Conservation (phyloP, 345 rosid genomes). For the Camelina hispida region DNA sequence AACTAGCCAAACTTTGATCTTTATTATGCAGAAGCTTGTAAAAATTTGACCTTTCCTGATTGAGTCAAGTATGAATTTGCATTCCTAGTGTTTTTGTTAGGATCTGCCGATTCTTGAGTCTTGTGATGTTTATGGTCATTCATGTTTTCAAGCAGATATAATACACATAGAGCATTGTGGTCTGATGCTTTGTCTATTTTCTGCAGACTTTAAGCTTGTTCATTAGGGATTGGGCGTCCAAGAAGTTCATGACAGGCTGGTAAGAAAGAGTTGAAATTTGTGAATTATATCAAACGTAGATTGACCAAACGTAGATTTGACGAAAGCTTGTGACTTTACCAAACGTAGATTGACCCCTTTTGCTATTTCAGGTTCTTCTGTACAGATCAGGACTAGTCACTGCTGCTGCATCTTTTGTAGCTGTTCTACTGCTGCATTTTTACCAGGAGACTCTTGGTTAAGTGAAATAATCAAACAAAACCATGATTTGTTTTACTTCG, state of each 20-base stretch:
- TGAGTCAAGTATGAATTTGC: constrained; percentile 15
- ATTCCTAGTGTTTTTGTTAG: constrained; percentile 14
- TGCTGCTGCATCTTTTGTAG: constrained; percentile 75
- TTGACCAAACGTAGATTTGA: too few species aligned
- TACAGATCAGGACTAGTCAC: constrained; percentile 88
- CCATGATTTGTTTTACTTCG: constrained; percentile 62
- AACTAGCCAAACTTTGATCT: neutral
- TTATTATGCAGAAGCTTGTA: too few species aligned
- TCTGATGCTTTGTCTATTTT: constrained; percentile 24
- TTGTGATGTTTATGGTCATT: neutral
- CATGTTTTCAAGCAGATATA: neutral
- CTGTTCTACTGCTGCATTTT: constrained; percentile 75
- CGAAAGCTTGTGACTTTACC: too few species aligned
- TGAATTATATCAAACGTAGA: too few species aligned
- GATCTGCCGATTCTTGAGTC: constrained; percentile 7
- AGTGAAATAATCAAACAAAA: constrained; percentile 62
- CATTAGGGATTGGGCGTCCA: constrained; percentile 95
- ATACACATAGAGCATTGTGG: neutral
- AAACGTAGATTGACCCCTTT: neutral
- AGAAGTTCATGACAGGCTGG: constrained; percentile 99
- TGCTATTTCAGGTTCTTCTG: constrained; percentile 67
- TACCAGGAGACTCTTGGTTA: constrained; percentile 57
- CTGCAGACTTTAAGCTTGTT: constrained; percentile 89
- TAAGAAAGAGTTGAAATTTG: constrained; percentile 31
- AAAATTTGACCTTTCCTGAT: neutral